Base-by-base conservation (phyloP, 2,329 filamentous ascomycete genomes). In the Colletotrichum tanaceti region DNA sequence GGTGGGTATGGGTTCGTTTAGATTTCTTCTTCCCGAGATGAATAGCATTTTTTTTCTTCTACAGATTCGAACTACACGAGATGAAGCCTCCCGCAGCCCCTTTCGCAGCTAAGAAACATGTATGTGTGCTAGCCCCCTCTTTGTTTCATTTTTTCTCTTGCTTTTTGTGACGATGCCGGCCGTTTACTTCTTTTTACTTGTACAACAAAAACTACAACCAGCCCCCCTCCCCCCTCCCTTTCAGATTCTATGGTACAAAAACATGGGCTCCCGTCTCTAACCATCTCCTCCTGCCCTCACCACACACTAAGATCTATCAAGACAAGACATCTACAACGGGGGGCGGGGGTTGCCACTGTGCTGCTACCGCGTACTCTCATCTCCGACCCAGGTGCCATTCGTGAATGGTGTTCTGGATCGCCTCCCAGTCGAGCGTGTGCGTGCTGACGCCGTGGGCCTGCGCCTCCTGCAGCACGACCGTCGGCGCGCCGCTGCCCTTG, bases 401-500 rank as follows among this genome's bases (percentile, higher is more conserved):
- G 52, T 90, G 88, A 74, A 98, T 96, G 63, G 91, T 86, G 66
- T 94, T 90, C 82, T 98, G 94, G 50, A 98, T 95, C 79, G 97
- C 92, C 60, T 91, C 91, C 94, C 96, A 98, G 32, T 85, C 85
- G 78, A 97, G 88, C 39, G 89, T 83, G 73, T 88, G 91, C 72
- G 89, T 85, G 75, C 85, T 89, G 35, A 91, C 84, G 0, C 90
- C 90, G 63, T 91, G 88, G 73, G 92, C 86, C 77, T 94, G 89
- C 28, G 93, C 93, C 82, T 98, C 95, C 83, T 98, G 95, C 74
- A 99, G 77, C 52, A 99, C 95, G 28, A 99, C 94, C 0, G 96
- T 99, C 4, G 96, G 96, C 22, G 93, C 91, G 16, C 96, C 96
- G 71, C 90, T 96, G 3, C 96, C 95, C 0, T 83, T 77, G 1